Conservation (phyloP, 2,329 filamentous ascomycete genomes). For the Aschersonia sp. region DNA sequence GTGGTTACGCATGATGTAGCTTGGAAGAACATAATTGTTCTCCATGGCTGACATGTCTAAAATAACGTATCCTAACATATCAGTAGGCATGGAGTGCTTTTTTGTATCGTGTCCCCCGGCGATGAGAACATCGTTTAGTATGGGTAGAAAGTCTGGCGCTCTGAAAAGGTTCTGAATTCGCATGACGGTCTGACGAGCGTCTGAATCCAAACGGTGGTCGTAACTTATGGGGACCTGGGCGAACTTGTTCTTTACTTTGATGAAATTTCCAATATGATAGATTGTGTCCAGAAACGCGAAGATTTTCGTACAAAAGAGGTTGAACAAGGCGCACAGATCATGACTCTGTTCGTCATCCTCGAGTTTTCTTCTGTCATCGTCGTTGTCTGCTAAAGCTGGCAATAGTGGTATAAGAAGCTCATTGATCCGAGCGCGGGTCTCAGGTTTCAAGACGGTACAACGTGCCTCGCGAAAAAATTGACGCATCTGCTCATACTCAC, state of each 20-base stretch:
- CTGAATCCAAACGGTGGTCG: conserved; percentile 8
- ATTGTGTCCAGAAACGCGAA: conserved; percentile 10
- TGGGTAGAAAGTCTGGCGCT: conserved; percentile 10
- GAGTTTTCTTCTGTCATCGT: conserved; percentile 7
- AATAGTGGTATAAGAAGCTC: conserved; percentile 10
- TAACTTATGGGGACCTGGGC: conserved; percentile 9
- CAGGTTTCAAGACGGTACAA: conserved; percentile 7
- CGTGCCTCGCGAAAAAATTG: conserved; percentile 9
- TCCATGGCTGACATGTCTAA: conserved; percentile 16
- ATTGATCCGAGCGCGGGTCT: conserved; percentile 11
- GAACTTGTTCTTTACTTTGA: conserved; percentile 12
- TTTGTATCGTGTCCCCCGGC: background rate
- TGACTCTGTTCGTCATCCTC: conserved; percentile 3
- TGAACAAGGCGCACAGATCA: conserved; percentile 11
- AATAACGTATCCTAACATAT: conserved; percentile 12
- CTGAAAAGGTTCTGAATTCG: conserved; percentile 13
- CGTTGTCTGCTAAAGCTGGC: conserved; percentile 8
- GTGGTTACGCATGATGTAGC: conserved; percentile 11
- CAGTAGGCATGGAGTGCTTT: conserved; percentile 6
- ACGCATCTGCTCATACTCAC: conserved; percentile 10
- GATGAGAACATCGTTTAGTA: conserved; percentile 12
- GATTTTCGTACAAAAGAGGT: conserved; percentile 8
- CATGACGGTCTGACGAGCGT: conserved; percentile 7
- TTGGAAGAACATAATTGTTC: conserved; percentile 13
- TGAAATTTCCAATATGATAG: conserved; percentile 13